These are phyloP conservation scores for Paraleonurus japonicus DNA, from an alignment of 257 asterid species.

Conservation along the genomic window DNA sequence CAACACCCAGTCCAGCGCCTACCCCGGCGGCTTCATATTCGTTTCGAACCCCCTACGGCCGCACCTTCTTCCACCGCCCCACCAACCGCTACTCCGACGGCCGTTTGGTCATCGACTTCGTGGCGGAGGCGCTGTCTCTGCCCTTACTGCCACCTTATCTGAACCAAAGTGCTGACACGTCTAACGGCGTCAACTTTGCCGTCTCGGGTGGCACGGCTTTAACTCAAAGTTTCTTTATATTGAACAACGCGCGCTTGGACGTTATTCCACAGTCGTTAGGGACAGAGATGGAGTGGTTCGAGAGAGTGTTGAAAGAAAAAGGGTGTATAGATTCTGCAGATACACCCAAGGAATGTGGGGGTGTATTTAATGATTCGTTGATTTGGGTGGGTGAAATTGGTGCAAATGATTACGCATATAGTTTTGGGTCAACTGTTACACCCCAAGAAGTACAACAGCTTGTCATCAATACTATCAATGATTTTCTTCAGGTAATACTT, in stretches of 20 bases:
- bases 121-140: slow-evolving; percentile 48
- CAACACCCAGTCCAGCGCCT: slow-evolving; percentile 63
- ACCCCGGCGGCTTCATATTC: slow-evolving; percentile 61
- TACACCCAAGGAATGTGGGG: slow-evolving; percentile 29
- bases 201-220: slow-evolving; percentile 65
- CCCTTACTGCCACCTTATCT: slow-evolving; percentile 70
- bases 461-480: slow-evolving; percentile 44
- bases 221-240: slow-evolving; percentile 38
- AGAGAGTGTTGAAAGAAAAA: slow-evolving; percentile 19
- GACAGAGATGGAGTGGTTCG: slow-evolving; percentile 48
- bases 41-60: slow-evolving; percentile 83
- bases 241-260: slow-evolving; percentile 36
- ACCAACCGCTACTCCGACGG: slow-evolving; percentile 95
- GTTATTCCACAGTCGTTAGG: slow-evolving; percentile 44
- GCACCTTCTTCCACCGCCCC: slow-evolving; percentile 79
- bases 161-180: slow-evolving; percentile 26
- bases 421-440: slow-evolving; percentile 48
- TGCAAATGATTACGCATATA: slow-evolving; percentile 72
- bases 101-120: slow-evolving; percentile 76
- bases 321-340: slow-evolving; percentile 31
- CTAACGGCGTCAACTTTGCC: slow-evolving; percentile 68
- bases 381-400: slow-evolving; percentile 62
- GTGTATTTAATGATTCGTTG: slow-evolving; percentile 40
- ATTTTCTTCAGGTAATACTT: slow-evolving; percentile 67
- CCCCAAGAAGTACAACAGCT: slow-evolving; percentile 48